Base-by-base conservation (phyloP, 2,329 filamentous ascomycete genomes). In the Scedosporium aurantiacum region DNA sequence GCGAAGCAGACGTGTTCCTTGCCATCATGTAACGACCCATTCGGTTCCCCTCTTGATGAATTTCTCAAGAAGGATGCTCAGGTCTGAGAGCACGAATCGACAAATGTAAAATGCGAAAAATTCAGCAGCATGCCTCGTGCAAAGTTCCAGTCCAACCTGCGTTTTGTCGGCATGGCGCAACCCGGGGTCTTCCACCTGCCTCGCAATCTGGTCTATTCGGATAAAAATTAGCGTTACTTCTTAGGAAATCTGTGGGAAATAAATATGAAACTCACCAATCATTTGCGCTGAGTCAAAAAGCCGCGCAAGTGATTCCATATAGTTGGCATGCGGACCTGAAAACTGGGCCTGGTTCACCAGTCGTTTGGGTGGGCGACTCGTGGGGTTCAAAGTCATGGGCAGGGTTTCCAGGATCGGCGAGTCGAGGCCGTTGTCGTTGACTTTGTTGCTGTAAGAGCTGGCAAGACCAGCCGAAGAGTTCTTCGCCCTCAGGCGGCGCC, bases 81-180 rank as follows among this genome's bases (percentile, higher is more conserved):
- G 76, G 72, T 99, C 94, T 3, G 86, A 81, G 63, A 99, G 78
- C n/a, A 92, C 91, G 71, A 99, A 99, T 18, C 94, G 88, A 74
- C 93, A 97, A 28, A 99, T 82, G 72, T 94, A 97, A 74, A 99
- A 97, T 16, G 88, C 92, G 72, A 99, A 99, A 74, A 99, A 99
- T 74, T 99, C 94, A 40, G 93, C 90, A 6, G 93, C 94, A 72
- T 97, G 93, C 47, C 93, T 85, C 41, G 91, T 91, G 71, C 91
- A 94, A 47, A 99, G 82, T 75, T 99, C 94, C 40, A 99, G 83
- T 8, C 94, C 94, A 60, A 99, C 92, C 70, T 97, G 92, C 7
- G 94, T 97, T 69, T 91, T 91, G 67, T 92, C 93, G 18, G 91
- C 91, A 74, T 94, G 90, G 67, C 90, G 89, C 61, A 97, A 82